Percentiles rank a stretch among this genome's conserved stretches.
phyloP scores from a whole-genome alignment of 2,329 filamentous ascomycete genomes.

The Polychaeton citri region DNA sequence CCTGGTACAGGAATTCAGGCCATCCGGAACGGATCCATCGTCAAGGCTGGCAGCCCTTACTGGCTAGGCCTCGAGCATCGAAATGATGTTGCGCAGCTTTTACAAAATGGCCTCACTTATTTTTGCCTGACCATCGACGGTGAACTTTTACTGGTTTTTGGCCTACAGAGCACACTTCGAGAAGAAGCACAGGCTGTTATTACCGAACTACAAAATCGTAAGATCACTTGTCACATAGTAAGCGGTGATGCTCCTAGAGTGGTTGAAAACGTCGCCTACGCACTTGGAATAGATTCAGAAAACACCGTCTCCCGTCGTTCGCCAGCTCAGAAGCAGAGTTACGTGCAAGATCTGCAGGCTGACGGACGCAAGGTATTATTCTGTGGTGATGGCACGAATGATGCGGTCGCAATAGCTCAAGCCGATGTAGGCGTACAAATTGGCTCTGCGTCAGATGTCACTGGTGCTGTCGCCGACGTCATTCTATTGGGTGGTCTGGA shows the following conservation, averaged over 20 bases:
- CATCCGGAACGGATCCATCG: conserved; percentile 12
- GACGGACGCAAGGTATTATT: conserved; percentile 43
- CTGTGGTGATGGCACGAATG: conserved; percentile 67
- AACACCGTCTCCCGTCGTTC: conserved; percentile 34
- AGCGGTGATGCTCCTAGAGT: conserved; percentile 42
- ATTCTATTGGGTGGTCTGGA: conserved; percentile 40
- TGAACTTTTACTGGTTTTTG: conserved; percentile 34
- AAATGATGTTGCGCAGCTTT: conserved; percentile 20
- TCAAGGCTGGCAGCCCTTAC: conserved; percentile 34
- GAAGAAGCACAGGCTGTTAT: conserved; percentile 40
- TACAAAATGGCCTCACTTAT: conserved; percentile 33
- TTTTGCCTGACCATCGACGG: conserved; percentile 44
- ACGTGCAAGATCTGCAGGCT: conserved; percentile 26
- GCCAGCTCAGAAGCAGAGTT: conserved; percentile 42
- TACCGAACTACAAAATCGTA: conserved; percentile 32
- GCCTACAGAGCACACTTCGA: conserved; percentile 35
- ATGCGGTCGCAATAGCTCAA: conserved; percentile 57
- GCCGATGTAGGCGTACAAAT: conserved; percentile 62
- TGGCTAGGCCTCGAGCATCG: conserved; percentile 30
- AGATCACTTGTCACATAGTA: conserved; percentile 41
- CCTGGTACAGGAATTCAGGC: conserved; percentile 33
- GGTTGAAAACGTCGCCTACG: conserved; percentile 34
- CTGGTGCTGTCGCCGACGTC: conserved; percentile 54
- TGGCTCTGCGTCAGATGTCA: conserved; percentile 48
- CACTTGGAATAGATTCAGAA: conserved; percentile 25